Evolutionary conservation across 495 filamentous ascomycete genomes (phyloP).

Genomic region (Pyronema domesticum): DNA sequence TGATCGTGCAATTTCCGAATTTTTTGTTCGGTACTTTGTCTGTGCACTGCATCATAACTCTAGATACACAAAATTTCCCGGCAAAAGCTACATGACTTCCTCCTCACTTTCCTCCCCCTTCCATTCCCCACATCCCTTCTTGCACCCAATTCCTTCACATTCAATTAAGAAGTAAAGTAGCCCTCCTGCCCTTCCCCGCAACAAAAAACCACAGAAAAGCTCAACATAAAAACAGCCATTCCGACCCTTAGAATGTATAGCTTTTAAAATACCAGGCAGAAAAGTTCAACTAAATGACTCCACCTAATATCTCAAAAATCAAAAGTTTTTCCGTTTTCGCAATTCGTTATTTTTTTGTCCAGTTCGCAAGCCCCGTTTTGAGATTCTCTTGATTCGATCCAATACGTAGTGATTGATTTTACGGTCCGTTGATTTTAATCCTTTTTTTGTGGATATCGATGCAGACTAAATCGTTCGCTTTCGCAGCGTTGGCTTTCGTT

Average conservation of each 20-base stretch:
- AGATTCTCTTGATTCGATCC: background rate
- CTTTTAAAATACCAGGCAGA: background rate
- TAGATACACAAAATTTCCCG: too few relatives aligned
- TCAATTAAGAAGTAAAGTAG: slow-evolving; percentile 5
- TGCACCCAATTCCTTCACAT: background rate
- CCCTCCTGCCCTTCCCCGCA: background rate
- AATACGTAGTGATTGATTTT: background rate
- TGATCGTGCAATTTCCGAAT: too few relatives aligned
- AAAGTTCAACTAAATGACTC: slow-evolving; percentile 6
- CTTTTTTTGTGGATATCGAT: background rate
- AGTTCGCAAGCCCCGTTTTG: background rate
- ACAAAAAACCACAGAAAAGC: background rate
- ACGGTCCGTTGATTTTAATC: background rate
- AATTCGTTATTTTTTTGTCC: background rate
- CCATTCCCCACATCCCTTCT: background rate
- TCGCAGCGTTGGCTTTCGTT: background rate
- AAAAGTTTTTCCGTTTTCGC: too few relatives aligned
- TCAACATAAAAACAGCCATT: background rate
- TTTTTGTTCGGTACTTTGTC: too few relatives aligned
- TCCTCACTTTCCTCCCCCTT: background rate
- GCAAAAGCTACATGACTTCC: background rate
- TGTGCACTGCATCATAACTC: too few relatives aligned
- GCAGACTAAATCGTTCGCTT: background rate
- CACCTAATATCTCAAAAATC: background rate
- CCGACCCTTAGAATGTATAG: background rate